Percentiles rank a stretch among this genome's conserved stretches.
These are phyloP conservation scores for Centella asiatica DNA, from an alignment of 129 eudicot species.

Conservation along the genomic window DNA sequence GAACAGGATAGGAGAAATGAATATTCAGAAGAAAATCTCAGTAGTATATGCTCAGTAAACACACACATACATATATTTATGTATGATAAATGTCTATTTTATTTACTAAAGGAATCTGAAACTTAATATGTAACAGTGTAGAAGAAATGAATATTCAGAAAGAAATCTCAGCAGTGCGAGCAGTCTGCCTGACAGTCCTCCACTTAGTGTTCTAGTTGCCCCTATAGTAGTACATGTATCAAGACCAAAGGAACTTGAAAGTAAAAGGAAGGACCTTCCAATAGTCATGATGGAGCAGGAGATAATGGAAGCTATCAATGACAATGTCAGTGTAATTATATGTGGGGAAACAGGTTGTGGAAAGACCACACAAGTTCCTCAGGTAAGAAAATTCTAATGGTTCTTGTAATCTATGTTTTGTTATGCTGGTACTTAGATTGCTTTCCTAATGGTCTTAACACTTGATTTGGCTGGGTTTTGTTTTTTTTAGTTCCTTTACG, in stretches of 20 bases:
- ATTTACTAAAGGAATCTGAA: constrained; percentile 10
- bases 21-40: constrained; percentile 7
- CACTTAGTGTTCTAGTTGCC: constrained; percentile 13
- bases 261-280: constrained; percentile 67
- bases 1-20: constrained; percentile 32
- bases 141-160: constrained; percentile 13
- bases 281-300: constrained; percentile 99
- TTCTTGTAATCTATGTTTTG: neutral
- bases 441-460: neutral
- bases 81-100: neutral
- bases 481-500: constrained; percentile 91
- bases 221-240: constrained; percentile 67
- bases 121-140: constrained; percentile 35
- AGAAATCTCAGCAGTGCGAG: constrained; percentile 6
- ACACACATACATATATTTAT: too few species aligned
- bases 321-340: constrained; percentile 63
- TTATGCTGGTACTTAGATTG: neutral
- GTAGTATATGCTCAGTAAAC: too few species aligned
- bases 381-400: constrained; percentile 34
- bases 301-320: constrained; percentile 97
- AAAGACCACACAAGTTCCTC: constrained; percentile 98
- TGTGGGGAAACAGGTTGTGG: constrained; percentile 99
- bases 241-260: constrained; percentile 83
- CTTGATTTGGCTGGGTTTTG: constrained; percentile 11
- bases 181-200: constrained; percentile 8